Evolutionary conservation across 2,329 filamentous ascomycete species (phyloP), one percentile per base, ranked within the genome.

Genomic region (Penicillium verrucosum): DNA sequence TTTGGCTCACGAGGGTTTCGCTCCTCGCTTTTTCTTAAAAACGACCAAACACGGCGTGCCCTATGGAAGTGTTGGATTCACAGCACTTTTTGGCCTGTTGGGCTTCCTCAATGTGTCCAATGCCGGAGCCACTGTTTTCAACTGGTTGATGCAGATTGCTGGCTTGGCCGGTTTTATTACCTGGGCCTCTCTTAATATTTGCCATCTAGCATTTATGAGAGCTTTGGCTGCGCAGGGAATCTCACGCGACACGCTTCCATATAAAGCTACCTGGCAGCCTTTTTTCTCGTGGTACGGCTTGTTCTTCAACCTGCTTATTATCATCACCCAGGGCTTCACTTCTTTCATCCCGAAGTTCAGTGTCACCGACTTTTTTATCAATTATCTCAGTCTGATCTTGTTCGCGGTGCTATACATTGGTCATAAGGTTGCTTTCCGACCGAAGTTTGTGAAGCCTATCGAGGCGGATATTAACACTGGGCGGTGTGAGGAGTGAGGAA

Each of bases 61-160:
- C 1, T 51, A 51, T 11, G 41, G 6, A 6, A 56, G 53, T 27
- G 53, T 56, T n/a, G 40, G 30, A 3, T 56, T 56, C 11, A 56
- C 53, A 0, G 53, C 46, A 1, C 32, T 56, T 11, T 51, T 56
- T 9, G 53, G 53, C 7, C 53, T 56, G 1, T n/a, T 56, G 40
- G 53, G 53, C 1, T 56, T 56, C 41, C 30, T 56, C 6, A 56
- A 56, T 21, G 10, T 56, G 16, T 51, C 46, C 5, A 56, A 51
- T 27, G 11, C 40, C 12, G 53, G 53, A 44, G 47, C 46, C 14
- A 51, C 46, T 5, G 53, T 56, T 5, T 56, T 56, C 41, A 56
- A 56, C 47, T 56, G 53, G 53, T 27, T 56, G 32, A 51, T 56
- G 16, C 53, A 56, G 12, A 56, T 56, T 16, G 47, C 47, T 18